Percentiles rank a stretch among this genome's conserved stretches.
These are phyloP conservation scores for Chlamydomonas applanata DNA, from an alignment of 139 green algal genomes.

Conservation along the genomic window DNA sequence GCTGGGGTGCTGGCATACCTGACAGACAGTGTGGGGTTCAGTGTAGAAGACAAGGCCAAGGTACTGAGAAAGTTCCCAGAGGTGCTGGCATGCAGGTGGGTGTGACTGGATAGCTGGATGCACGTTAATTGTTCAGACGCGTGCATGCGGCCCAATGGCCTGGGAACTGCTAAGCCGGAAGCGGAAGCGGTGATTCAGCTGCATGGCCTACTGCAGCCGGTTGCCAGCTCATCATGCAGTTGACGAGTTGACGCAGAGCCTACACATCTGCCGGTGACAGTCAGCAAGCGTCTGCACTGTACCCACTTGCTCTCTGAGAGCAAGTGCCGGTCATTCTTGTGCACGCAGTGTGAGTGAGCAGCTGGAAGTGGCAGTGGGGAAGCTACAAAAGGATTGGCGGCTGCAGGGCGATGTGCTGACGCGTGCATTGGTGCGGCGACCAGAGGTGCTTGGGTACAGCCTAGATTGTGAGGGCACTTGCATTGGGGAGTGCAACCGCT, in stretches of 20 bases:
- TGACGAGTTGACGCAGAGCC: no score
- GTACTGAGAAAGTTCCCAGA: not conserved
- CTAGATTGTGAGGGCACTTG: not conserved
- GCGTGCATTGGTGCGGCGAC: not conserved
- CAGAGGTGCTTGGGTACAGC: not conserved
- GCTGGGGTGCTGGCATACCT: not conserved
- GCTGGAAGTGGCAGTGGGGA: not conserved
- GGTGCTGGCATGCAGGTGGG: constrained; percentile 5
- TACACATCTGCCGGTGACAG: no score
- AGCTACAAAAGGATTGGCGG: not conserved
- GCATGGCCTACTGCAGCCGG: no score
- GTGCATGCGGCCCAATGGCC: no score
- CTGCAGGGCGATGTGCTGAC: not conserved
- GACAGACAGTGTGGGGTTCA: not conserved
- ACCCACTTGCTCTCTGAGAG: not conserved
- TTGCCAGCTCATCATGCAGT: no score
- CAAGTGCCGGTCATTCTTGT: not conserved
- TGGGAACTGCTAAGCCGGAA: no score
- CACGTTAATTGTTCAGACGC: not conserved
- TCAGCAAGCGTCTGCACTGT: not conserved
- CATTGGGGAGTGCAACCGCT: not conserved
- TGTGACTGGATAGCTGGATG: not conserved
- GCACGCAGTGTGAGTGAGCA: not conserved
- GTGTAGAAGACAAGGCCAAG: not conserved
- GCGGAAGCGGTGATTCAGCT: no score